Evolutionary conservation across 176 grass and related monocot genomes (phyloP).

Genomic region (maize (Zea mays)): DNA sequence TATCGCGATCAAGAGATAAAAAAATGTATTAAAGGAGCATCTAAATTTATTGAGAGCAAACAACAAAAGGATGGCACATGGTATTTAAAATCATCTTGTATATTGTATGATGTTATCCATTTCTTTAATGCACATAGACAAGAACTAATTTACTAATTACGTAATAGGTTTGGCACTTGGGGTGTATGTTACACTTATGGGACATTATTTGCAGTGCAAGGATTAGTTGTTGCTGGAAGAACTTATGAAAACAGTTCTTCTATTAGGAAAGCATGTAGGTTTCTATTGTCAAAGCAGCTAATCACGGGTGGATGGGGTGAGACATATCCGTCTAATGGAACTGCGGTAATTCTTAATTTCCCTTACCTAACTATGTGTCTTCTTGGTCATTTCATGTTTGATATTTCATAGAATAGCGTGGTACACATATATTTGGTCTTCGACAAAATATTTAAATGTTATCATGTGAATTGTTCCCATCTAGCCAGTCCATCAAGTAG

Average conservation of each 20-base stretch:
- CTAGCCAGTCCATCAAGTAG: neutral
- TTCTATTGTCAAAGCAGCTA: conserved; percentile 43
- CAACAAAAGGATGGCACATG: conserved; percentile 43
- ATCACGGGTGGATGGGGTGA: conserved; percentile 38
- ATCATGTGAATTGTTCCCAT: neutral
- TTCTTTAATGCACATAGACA: neutral
- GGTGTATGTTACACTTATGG: conserved; percentile 45
- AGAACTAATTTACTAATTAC: neutral
- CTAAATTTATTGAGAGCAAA: conserved; percentile 35
- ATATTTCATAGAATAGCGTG: neutral
- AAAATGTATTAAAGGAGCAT: conserved; percentile 21
- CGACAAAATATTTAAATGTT: neutral
- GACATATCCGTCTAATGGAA: neutral
- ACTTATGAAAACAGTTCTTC: conserved; percentile 31
- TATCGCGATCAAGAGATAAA: conserved; percentile 31
- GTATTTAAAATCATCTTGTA: neutral
- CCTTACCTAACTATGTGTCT: neutral
- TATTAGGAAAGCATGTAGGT: conserved; percentile 41
- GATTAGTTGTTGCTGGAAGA: conserved; percentile 33
- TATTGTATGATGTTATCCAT: no score
- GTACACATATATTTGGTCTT: neutral
- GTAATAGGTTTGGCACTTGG: conserved; percentile 41
- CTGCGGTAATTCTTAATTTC: neutral
- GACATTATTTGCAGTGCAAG: conserved; percentile 39
- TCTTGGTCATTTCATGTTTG: neutral